Conservation (phyloP, 192 early-diverging fungal genomes). For the Dispira parvispora region DNA sequence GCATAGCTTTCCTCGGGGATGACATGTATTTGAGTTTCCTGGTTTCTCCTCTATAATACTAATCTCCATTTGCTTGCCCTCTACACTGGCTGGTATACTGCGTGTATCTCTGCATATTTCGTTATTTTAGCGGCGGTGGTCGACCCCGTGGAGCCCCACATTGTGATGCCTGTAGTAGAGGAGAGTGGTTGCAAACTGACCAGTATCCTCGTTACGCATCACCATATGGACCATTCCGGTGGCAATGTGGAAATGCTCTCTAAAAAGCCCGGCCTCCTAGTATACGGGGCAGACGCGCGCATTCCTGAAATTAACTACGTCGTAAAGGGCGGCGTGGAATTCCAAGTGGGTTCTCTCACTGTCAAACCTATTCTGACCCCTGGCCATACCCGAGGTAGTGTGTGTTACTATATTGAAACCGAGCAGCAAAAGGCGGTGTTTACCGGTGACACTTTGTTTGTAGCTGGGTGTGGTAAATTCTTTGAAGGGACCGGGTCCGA, state of each 20-base stretch:
- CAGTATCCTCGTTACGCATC: constrained; percentile 66
- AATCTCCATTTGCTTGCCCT: background rate
- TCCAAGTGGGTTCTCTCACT: constrained; percentile 54
- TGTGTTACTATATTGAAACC: constrained; percentile 67
- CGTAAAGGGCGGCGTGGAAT: constrained; percentile 52
- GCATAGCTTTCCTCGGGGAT: no score
- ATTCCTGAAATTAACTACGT: constrained; percentile 61
- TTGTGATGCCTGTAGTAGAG: constrained; percentile 34
- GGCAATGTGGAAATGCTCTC: constrained; percentile 48
- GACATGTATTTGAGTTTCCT: no score
- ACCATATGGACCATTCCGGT: constrained; percentile 79
- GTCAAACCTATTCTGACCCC: constrained; percentile 58
- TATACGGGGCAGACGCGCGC: constrained; percentile 77
- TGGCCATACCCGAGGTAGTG: constrained; percentile 79
- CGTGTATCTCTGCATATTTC: no score
- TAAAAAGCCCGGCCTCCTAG: constrained; percentile 37
- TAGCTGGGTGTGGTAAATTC: constrained; percentile 71
- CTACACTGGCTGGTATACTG: background rate
- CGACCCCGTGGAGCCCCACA: constrained; percentile 72
- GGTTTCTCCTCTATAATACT: no score
- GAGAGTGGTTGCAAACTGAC: constrained; percentile 11
- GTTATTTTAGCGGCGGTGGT: constrained; percentile 40
- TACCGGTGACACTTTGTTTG: constrained; percentile 75
- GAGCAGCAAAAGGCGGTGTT: constrained; percentile 57
- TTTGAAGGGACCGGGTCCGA: constrained; percentile 80